Percentiles rank a stretch among this genome's conserved stretches.
These are phyloP conservation scores for Hypoxylon subgilvum DNA, from an alignment of 495 filamentous ascomycete species.

Conservation along the genomic window DNA sequence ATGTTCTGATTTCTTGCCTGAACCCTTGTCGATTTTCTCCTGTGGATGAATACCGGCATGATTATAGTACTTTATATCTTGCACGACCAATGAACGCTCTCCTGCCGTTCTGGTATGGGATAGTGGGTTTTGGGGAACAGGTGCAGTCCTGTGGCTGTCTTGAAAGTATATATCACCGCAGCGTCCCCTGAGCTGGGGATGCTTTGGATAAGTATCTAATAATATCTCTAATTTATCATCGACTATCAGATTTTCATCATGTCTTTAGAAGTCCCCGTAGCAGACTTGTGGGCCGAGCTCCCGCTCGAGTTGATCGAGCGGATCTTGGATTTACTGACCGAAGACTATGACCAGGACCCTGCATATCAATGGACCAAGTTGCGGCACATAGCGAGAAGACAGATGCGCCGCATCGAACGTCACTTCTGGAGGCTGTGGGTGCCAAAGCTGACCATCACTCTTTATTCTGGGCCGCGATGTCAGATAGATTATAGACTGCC, in stretches of 20 bases:
- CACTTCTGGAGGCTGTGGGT: constrained; percentile 25
- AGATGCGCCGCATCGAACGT: constrained; percentile 32
- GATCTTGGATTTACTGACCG: constrained; percentile 30
- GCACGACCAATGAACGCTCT: constrained; percentile 15
- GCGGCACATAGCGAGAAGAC: constrained; percentile 15
- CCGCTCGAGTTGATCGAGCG: constrained; percentile 29
- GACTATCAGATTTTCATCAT: no score
- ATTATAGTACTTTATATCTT: constrained; percentile 2
- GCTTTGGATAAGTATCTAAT: background rate
- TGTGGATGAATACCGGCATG: constrained; percentile 29
- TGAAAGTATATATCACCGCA: constrained; percentile 21
- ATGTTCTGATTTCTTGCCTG: constrained; percentile 13
- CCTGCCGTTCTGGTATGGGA: constrained; percentile 6
- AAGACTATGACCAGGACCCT: constrained; percentile 31
- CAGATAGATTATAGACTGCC: constrained; percentile 30
- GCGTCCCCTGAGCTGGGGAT: background rate
- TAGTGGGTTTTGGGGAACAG: background rate
- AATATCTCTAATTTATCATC: no score
- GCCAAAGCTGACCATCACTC: constrained; percentile 27
- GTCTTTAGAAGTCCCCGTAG: constrained; percentile 2
- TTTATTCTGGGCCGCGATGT: constrained; percentile 30
- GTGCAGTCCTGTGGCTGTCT: background rate
- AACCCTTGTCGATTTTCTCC: constrained; percentile 18
- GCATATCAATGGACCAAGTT: constrained; percentile 34
- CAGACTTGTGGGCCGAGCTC: constrained; percentile 26